These are phyloP conservation scores for Dillenia turbinata DNA, from an alignment of 164 flowering plant species.

Conservation along the genomic window DNA sequence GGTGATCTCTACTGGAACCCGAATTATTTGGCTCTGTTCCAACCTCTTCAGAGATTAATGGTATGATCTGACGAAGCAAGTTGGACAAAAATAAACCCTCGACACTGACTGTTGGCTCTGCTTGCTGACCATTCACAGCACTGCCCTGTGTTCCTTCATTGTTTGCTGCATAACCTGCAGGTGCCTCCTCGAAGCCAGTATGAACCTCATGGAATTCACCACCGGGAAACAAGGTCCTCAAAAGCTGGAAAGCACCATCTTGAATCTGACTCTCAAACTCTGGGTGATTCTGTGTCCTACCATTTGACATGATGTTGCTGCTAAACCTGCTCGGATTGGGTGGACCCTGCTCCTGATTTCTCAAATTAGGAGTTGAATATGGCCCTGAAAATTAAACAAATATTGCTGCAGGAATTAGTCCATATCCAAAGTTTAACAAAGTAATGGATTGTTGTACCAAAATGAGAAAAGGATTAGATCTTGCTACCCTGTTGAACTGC, in stretches of 20 bases:
- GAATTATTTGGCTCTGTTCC: slow-evolving; percentile 12
- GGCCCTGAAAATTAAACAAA: slow-evolving; percentile 15
- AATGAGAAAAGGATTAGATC: not conserved
- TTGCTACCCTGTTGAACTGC: too few species aligned
- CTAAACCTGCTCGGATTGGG: slow-evolving; percentile 9
- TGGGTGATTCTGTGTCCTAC: slow-evolving; percentile 16
- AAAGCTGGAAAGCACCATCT: slow-evolving; percentile 33
- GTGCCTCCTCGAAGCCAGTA: slow-evolving; percentile 12
- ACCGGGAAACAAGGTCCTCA: slow-evolving; percentile 27
- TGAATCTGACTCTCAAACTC: slow-evolving; percentile 16
- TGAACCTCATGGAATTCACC: slow-evolving; percentile 20
- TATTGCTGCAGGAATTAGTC: too few species aligned
- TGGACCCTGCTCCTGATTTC: slow-evolving; percentile 17
- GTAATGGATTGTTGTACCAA: not conserved
- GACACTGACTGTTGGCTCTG: slow-evolving; percentile 23
- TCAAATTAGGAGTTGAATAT: slow-evolving; percentile 12
- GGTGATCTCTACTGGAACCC: slow-evolving; percentile 17
- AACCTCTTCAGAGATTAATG: slow-evolving; percentile 33
- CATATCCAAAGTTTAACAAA: too few species aligned
- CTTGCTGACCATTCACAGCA: slow-evolving; percentile 20
- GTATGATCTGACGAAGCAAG: slow-evolving; percentile 53
- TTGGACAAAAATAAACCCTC: slow-evolving; percentile 51
- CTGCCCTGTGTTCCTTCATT: slow-evolving; percentile 15
- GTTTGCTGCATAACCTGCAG: slow-evolving; percentile 12
- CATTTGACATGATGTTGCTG: slow-evolving; percentile 19